These are phyloP conservation scores for Fragaria vesca DNA, from an alignment of 306 rosid species.

Conservation along the genomic window DNA sequence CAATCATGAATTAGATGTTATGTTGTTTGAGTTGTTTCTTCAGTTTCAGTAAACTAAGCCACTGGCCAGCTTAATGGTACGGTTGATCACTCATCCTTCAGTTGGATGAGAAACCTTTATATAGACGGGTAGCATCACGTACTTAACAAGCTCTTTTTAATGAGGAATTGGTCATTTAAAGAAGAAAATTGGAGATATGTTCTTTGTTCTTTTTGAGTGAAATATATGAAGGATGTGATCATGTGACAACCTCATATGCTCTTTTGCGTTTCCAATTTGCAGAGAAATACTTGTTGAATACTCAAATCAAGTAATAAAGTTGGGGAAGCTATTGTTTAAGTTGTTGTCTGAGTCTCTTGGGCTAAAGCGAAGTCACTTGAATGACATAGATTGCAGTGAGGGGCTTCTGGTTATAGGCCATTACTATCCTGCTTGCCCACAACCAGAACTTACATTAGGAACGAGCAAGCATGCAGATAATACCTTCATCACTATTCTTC, in stretches of 20 bases:
- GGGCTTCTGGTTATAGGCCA: conserved; percentile 15
- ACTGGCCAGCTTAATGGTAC: no score
- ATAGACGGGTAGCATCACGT: background rate
- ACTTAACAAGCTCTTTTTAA: background rate
- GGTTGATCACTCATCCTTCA: background rate
- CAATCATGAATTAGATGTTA: background rate
- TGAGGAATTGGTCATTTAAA: background rate
- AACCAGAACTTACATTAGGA: conserved; percentile 15
- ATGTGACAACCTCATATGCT: background rate
- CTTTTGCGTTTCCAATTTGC: background rate
- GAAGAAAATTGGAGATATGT: background rate
- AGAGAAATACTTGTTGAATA: conserved; percentile 29
- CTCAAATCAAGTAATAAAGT: conserved; percentile 27
- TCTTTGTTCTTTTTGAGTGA: no score
- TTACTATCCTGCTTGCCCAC: conserved; percentile 24
- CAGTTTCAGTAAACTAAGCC: background rate
- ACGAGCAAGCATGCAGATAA: background rate
- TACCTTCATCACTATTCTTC: background rate
- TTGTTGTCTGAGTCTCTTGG: conserved; percentile 21
- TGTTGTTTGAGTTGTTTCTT: background rate
- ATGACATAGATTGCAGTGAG: conserved; percentile 8
- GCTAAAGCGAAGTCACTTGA: conserved; percentile 8
- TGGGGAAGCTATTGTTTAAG: conserved; percentile 31
- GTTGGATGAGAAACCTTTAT: background rate
- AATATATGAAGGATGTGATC: background rate